These are phyloP conservation scores for Pichia sp. DNA, from an alignment of 1,139 yeast genomes.

Conservation along the genomic window DNA sequence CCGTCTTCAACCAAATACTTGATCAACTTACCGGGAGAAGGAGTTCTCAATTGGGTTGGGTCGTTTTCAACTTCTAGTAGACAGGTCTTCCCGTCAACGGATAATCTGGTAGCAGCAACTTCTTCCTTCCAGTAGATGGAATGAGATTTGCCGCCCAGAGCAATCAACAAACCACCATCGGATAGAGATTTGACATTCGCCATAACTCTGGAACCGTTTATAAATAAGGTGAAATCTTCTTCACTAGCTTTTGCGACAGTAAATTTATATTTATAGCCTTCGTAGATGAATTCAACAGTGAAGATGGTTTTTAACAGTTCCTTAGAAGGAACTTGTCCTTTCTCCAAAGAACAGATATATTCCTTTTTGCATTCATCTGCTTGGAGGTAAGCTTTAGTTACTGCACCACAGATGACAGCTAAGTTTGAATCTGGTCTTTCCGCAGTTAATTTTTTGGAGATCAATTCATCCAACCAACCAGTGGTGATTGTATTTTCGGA, in stretches of 20 bases:
- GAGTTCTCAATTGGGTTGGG: constrained; percentile 96
- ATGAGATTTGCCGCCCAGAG: constrained; percentile 90
- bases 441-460: constrained; percentile 86
- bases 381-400: constrained; percentile 83
- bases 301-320: constrained; percentile 77
- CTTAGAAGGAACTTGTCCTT: constrained; percentile 91
- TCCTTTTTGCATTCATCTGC: constrained; percentile 67
- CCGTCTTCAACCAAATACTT: constrained; percentile 93
- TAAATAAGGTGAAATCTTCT: constrained; percentile 80
- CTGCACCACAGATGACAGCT: constrained; percentile 97
- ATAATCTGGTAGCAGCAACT: constrained; percentile 90
- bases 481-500: constrained; percentile 96
- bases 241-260: constrained; percentile 90
- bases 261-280: constrained; percentile 87
- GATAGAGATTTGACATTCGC: constrained; percentile 83
- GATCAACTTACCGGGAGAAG: constrained; percentile 96
- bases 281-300: constrained; percentile 93
- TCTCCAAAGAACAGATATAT: constrained; percentile 71
- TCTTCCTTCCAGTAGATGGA: constrained; percentile 97
- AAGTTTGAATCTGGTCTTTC: constrained; percentile 90
- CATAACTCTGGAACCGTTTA: constrained; percentile 87
- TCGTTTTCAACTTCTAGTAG: constrained; percentile 90
- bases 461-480: constrained; percentile 97
- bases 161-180: constrained; percentile 89
- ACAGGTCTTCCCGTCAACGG: constrained; percentile 94